phyloP scores from a whole-genome alignment of 805 yeast species.

The Scheffersomyces lignosus region DNA sequence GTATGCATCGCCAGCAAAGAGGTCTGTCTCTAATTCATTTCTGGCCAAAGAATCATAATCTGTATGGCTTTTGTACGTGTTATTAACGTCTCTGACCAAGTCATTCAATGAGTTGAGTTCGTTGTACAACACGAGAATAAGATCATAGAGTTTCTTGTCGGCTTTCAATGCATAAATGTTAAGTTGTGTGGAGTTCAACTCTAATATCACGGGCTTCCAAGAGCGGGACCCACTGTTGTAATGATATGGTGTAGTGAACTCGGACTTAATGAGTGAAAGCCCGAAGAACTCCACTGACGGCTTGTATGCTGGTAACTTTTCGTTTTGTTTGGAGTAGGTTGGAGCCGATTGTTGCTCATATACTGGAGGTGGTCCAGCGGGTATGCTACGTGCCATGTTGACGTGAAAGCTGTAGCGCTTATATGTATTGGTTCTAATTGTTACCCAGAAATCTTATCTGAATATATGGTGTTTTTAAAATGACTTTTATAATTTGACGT shows the following conservation, averaged over 20 bases:
- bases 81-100: constrained; percentile 4
- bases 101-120: constrained; percentile 25
- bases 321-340: constrained; percentile 20
- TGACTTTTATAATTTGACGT: too few relatives aligned
- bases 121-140: constrained; percentile 32
- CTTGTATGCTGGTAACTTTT: constrained; percentile 28
- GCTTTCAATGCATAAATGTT: constrained; percentile 28
- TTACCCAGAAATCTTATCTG: too few relatives aligned
- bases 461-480: too few relatives aligned
- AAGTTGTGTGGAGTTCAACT: constrained; percentile 41
- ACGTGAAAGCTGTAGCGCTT: too few relatives aligned
- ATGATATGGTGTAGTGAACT: constrained; percentile 39
- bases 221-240: constrained; percentile 20
- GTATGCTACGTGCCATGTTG: not conserved
- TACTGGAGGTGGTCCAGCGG: not conserved
- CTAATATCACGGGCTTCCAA: constrained; percentile 40
- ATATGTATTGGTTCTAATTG: too few relatives aligned
- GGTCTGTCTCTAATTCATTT: constrained; percentile 18
- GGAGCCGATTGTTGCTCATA: constrained; percentile 13
- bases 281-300: constrained; percentile 36
- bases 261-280: constrained; percentile 31
- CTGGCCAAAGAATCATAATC: too few relatives aligned
- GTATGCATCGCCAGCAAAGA: constrained; percentile 31
- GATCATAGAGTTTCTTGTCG: constrained; percentile 17
- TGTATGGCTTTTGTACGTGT: constrained; percentile 1